Conservation (phyloP, 2,329 filamentous ascomycete species). For the Nothomitra cinnamomea region DNA sequence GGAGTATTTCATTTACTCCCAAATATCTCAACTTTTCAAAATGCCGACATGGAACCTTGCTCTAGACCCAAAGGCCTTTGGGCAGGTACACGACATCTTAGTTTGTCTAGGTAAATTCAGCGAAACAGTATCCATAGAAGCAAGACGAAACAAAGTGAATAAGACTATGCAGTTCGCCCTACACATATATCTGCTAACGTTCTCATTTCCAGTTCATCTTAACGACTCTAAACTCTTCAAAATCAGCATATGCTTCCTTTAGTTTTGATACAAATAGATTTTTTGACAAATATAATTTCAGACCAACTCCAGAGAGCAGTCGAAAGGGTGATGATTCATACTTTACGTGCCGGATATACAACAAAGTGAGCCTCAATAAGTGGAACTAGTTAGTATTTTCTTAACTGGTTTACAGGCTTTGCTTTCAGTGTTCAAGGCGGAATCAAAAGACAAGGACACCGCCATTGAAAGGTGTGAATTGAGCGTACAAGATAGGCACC, state of each 20-base stretch:
- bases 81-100: constrained; percentile 53
- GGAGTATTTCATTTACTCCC: no score
- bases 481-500: constrained; percentile 51
- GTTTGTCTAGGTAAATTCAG: constrained; percentile 64
- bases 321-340: constrained; percentile 24
- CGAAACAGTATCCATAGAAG: constrained; percentile 61
- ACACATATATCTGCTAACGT: constrained; percentile 6
- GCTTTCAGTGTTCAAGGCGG: constrained; percentile 58
- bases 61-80: constrained; percentile 54
- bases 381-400: no score
- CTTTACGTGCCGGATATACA: constrained; percentile 62
- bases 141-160: constrained; percentile 45
- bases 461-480: constrained; percentile 61
- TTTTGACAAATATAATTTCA: constrained; percentile 55
- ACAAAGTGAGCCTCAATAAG: constrained; percentile 32
- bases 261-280: constrained; percentile 49
- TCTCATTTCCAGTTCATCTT: constrained; percentile 41
- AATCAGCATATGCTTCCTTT: constrained; percentile 62
- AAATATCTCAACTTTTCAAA: neutral
- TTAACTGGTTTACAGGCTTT: constrained; percentile 46
- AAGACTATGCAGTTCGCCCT: constrained; percentile 10
- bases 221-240: constrained; percentile 62
- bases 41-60: constrained; percentile 57
- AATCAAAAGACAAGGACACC: constrained; percentile 48
- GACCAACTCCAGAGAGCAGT: constrained; percentile 15